Evolutionary conservation across 163 green algal genomes (phyloP).

Genomic region (Chlamydomonas reinhardtii): DNA sequence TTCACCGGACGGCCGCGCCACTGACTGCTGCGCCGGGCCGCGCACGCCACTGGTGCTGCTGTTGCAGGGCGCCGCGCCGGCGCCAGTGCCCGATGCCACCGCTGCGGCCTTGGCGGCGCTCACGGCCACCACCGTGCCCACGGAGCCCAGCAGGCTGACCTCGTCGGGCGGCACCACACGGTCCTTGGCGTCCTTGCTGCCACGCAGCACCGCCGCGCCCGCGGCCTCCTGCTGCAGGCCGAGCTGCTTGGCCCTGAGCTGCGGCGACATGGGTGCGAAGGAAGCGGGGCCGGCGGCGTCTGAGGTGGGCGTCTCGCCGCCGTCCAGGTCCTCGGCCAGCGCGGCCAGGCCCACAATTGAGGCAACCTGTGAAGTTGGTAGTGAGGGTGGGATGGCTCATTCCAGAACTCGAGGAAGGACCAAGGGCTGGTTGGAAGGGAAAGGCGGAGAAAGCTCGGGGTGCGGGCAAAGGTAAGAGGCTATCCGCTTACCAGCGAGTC

Average conservation of each 20-base stretch:
- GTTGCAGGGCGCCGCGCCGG: too few species aligned
- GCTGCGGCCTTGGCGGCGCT: too few species aligned
- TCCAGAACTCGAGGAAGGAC: too few species aligned
- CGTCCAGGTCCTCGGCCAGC: background rate
- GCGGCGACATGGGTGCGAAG: background rate
- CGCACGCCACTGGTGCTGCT: too few species aligned
- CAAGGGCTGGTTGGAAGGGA: too few species aligned
- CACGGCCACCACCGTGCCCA: background rate
- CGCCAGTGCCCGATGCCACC: too few species aligned
- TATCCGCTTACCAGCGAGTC: conserved; percentile 18
- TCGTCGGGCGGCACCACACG: background rate
- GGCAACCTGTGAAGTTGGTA: background rate
- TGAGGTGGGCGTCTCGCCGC: background rate
- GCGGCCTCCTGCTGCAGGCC: background rate
- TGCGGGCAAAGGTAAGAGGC: too few species aligned
- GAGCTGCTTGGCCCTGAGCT: background rate
- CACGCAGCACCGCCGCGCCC: too few species aligned
- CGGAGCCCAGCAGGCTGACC: background rate
- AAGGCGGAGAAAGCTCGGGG: background rate
- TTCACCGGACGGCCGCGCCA: too few species aligned
- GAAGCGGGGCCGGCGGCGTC: background rate
- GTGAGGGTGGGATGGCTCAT: too few species aligned
- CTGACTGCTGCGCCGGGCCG: too few species aligned
- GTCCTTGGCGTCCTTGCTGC: background rate
- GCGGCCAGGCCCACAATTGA: conserved; percentile 24